These are phyloP conservation scores for Penstemon newberryi DNA, from an alignment of 257 asterid genomes.

Conservation along the genomic window DNA sequence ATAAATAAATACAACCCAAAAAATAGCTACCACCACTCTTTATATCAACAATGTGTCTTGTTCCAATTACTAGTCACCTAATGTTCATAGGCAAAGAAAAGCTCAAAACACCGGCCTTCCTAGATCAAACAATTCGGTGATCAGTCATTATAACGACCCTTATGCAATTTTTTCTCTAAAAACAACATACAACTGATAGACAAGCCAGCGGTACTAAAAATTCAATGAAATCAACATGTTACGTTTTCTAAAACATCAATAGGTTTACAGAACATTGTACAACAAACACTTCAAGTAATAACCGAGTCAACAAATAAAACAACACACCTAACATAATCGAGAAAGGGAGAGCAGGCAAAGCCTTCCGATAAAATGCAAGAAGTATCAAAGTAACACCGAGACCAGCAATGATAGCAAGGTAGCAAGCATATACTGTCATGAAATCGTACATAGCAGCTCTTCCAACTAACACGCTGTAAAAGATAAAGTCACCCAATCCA, in stretches of 20 bases:
- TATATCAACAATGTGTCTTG: too few species aligned
- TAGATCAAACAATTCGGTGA: too few species aligned
- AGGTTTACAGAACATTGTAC: conserved; percentile 82
- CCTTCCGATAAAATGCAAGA: conserved; percentile 84
- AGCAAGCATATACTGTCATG: conserved; percentile 96
- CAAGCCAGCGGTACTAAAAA: too few species aligned
- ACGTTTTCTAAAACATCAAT: conserved; percentile 70
- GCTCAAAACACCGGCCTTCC: too few species aligned
- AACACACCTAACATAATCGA: conserved; percentile 83
- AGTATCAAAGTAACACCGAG: conserved; percentile 83
- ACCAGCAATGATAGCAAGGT: conserved; percentile 93
- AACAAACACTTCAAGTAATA: conserved; percentile 79
- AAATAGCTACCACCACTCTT: too few species aligned
- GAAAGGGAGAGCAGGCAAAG: conserved; percentile 96
- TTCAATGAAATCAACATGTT: background rate
- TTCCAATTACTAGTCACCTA: too few species aligned
- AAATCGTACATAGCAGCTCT: conserved; percentile 97
- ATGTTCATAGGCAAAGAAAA: too few species aligned
- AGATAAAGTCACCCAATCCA: conserved; percentile 91
- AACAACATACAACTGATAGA: too few species aligned
- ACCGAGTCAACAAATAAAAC: conserved; percentile 76
- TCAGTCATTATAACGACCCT: too few species aligned
- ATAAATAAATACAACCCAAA: too few species aligned
- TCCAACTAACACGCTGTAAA: conserved; percentile 91
- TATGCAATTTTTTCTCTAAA: too few species aligned